These are phyloP conservation scores for Thermoascus crustaceus DNA, from an alignment of 2,329 filamentous ascomycete species.

Conservation along the genomic window DNA sequence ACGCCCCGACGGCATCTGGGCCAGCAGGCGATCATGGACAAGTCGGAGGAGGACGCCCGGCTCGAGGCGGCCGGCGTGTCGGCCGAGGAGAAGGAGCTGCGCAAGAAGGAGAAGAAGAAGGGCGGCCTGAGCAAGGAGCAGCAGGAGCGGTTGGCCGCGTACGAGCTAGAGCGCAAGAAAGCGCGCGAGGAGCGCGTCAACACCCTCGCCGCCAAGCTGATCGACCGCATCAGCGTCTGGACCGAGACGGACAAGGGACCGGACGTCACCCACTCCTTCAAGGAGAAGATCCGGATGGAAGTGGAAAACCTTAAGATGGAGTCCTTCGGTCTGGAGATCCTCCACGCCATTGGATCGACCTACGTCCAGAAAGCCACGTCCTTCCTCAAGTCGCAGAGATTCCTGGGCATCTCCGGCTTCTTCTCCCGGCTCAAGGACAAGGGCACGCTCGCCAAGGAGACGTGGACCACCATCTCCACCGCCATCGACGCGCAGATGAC, in stretches of 20 bases:
- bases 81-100: conserved; percentile 65
- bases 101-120: conserved; percentile 84
- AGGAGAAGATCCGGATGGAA: conserved; percentile 88
- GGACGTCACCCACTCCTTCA: conserved; percentile 82
- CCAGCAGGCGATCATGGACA: conserved; percentile 80
- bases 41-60: conserved; percentile 67
- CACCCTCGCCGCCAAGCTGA: conserved; percentile 72
- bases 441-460: conserved; percentile 93
- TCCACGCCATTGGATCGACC: conserved; percentile 87
- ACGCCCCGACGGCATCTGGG: conserved; percentile 54
- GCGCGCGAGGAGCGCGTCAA: conserved; percentile 86
- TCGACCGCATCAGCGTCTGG: conserved; percentile 88
- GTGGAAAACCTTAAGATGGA: conserved; percentile 99
- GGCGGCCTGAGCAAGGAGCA: conserved; percentile 81
- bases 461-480: conserved; percentile 93
- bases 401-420: conserved; percentile 91
- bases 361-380: conserved; percentile 82
- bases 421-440: conserved; percentile 93
- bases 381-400: conserved; percentile 91
- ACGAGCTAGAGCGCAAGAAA: conserved; percentile 74
- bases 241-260: conserved; percentile 87
- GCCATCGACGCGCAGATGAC: conserved; percentile 96
- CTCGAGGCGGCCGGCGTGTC: conserved; percentile 58
- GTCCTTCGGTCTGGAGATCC: conserved; percentile 90
- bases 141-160: conserved; percentile 79